Base-by-base conservation (phyloP, 106 monocot genomes). In the Acorus calamus region DNA sequence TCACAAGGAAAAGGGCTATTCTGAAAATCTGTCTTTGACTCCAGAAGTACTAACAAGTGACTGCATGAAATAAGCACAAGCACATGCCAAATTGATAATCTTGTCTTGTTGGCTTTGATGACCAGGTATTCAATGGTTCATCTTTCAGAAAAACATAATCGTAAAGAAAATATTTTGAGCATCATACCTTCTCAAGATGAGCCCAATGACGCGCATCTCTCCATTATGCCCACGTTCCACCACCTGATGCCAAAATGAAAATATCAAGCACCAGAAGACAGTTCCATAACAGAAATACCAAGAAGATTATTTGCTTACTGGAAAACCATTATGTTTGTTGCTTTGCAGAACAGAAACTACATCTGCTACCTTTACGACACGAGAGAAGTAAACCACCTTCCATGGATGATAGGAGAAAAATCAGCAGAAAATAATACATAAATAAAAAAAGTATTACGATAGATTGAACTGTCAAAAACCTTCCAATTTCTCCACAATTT, bases 321-420 rank as follows among this genome's bases (percentile, higher is more conserved):
- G 96, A 59, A 87, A 96, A 41, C 91, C 96, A 80, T 96, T 96
- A 59, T 96, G 96, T 76, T 83, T 84, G 72, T 74, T 87, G 81
- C 57, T 85, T 67, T 76, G 75, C 62, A 96, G 68, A 64, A 88
- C 71, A 65, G 80, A 84, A 56, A 88, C 77, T 69, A 91, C 66
- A 49, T 96, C 87, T 6, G 82, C 78, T 65, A 96, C 80, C 79
- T 78, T 84, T 44, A 85, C 87, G 69, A 96, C 67, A 49, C 96
- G 90, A 14, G 84, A 68, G 61, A 96, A 87, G 64, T 12, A 83
- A 1, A 79, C 78, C 55, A 96, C 91, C 94, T 94, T 68, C 44
- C 41, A 71, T 42, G 57, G 50, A n/a, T 47, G 42, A 63, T 14
- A 50, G 68, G 72, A 65, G 11, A 42, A 73, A 65, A 44, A 7